Percentiles rank a stretch among this genome's conserved stretches.
Conservation (phyloP, 1,284 basidiomycete species). For the Paramarasmius palmivorus region DNA sequence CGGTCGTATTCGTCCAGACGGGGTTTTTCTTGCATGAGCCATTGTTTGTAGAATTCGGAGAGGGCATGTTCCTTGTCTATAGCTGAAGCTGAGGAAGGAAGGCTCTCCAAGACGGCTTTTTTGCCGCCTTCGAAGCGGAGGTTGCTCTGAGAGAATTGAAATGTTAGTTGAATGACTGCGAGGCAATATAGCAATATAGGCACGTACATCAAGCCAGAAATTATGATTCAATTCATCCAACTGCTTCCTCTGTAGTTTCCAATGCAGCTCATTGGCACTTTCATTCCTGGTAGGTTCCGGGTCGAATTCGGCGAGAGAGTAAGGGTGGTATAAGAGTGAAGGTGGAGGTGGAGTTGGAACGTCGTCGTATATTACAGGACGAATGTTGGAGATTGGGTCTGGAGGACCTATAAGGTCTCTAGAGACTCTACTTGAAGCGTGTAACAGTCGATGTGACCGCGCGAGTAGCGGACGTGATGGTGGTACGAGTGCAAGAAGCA, state of each 20-base stretch:
- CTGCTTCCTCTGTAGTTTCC: slow-evolving; percentile 65
- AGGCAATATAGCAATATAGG: neutral
- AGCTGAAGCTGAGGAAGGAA: slow-evolving; percentile 49
- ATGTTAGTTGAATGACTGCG: slow-evolving; percentile 7
- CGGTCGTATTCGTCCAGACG: slow-evolving; percentile 58
- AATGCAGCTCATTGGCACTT: slow-evolving; percentile 59
- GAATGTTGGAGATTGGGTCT: slow-evolving; percentile 74
- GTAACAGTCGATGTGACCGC: slow-evolving; percentile 33
- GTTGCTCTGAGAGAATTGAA: slow-evolving; percentile 56
- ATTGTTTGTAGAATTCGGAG: slow-evolving; percentile 68
- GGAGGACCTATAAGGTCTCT: slow-evolving; percentile 66
- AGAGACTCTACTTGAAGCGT: slow-evolving; percentile 34
- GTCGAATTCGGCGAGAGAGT: slow-evolving; percentile 16
- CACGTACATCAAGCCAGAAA: slow-evolving; percentile 77
- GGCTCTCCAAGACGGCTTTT: slow-evolving; percentile 51
- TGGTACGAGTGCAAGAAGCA: slow-evolving; percentile 12
- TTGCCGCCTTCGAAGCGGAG: slow-evolving; percentile 69
- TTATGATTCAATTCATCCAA: slow-evolving; percentile 70
- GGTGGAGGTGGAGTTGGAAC: slow-evolving; percentile 30
- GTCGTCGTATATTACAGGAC: slow-evolving; percentile 74
- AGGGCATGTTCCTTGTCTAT: slow-evolving; percentile 64
- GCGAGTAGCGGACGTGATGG: slow-evolving; percentile 12
- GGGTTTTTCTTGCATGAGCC: slow-evolving; percentile 65
- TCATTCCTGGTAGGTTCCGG: slow-evolving; percentile 24
- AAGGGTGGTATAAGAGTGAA: slow-evolving; percentile 15